A percentile compares a stretch with the other conserved stretches of the same genome.
Conservation (phyloP, 257 asterid species). For the Ilex aquifolium region DNA sequence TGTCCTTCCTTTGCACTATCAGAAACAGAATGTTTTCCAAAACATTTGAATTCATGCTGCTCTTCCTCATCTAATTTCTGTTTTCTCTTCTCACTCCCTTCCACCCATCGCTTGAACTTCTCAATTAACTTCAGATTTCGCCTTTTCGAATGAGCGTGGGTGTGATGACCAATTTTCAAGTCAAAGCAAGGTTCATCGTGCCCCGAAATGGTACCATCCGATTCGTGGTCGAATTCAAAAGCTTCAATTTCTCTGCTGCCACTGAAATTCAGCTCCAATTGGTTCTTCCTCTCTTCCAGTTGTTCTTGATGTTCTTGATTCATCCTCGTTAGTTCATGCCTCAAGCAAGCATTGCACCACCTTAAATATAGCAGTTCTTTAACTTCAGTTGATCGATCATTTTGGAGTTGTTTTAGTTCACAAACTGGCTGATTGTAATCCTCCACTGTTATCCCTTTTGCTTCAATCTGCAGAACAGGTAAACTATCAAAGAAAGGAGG, state of each 20-base stretch:
- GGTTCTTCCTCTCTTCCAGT: slow-evolving; percentile 4
- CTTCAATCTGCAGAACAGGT: slow-evolving; percentile 25
- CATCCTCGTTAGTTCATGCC: slow-evolving; percentile 39
- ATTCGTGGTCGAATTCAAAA: slow-evolving; percentile 31
- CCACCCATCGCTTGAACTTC: slow-evolving; percentile 56
- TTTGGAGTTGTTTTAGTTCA: slow-evolving; percentile 25
- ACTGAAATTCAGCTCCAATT: slow-evolving; percentile 5
- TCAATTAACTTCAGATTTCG: slow-evolving; percentile 24
- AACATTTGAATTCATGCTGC: slow-evolving; percentile 23
- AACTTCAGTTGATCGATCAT: slow-evolving; percentile 21
- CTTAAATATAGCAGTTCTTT: slow-evolving; percentile 38
- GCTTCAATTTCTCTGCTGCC: slow-evolving; percentile 20
- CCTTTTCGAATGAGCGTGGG: slow-evolving; percentile 33
- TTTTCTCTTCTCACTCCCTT: slow-evolving; percentile 32
- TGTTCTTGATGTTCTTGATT: slow-evolving; percentile 26
- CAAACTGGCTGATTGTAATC: slow-evolving; percentile 14
- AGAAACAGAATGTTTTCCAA: slow-evolving; percentile 27
- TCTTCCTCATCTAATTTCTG: slow-evolving; percentile 22
- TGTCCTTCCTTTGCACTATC: slow-evolving; percentile 14
- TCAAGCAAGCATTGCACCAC: slow-evolving; percentile 49
- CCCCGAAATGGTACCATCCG: slow-evolving; percentile 12
- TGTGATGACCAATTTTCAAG: background rate
- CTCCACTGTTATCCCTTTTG: slow-evolving; percentile 17
- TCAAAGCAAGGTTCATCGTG: slow-evolving; percentile 1
- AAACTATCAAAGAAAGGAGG: background rate